A percentile compares a stretch with the other conserved stretches of the same genome.
These are phyloP conservation scores for Trichoderma virens DNA, from an alignment of 495 filamentous ascomycete species.

Conservation along the genomic window DNA sequence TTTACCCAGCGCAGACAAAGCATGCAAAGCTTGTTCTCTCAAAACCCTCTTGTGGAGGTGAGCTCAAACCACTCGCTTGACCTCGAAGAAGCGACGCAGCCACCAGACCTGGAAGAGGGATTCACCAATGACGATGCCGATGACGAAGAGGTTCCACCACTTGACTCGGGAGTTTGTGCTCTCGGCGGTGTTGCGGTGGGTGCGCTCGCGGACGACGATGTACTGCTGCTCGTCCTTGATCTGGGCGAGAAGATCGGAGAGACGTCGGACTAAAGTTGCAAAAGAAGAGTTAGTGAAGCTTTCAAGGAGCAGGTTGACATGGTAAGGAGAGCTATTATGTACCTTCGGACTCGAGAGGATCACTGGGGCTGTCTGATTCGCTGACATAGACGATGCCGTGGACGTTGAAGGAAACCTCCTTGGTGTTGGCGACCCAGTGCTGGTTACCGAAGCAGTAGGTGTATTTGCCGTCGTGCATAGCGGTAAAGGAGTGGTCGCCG, in stretches of 20 bases:
- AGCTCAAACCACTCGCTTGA: slow-evolving; percentile 36
- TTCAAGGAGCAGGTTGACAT: slow-evolving; percentile 13
- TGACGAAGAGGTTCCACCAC: slow-evolving; percentile 99
- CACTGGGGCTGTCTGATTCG: slow-evolving; percentile 71
- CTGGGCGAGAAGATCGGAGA: slow-evolving; percentile 79
- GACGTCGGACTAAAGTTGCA: slow-evolving; percentile 58
- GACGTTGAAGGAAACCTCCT: slow-evolving; percentile 98
- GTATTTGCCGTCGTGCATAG: slow-evolving; percentile 77
- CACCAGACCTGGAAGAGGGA: slow-evolving; percentile 99
- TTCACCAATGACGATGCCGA: slow-evolving; percentile 81
- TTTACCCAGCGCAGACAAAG: background rate
- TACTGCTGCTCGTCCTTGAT: slow-evolving; percentile 97
- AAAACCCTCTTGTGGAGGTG: background rate
- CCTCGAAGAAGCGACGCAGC: slow-evolving; percentile 98
- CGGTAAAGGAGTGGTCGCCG: slow-evolving; percentile 89
- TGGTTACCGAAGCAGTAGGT: slow-evolving; percentile 99
- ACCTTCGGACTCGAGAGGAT: slow-evolving; percentile 89
- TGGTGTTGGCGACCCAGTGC: slow-evolving; percentile 81
- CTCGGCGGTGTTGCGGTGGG: slow-evolving; percentile 96
- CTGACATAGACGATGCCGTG: slow-evolving; percentile 97
- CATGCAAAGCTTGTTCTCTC: background rate
- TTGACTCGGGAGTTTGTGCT: slow-evolving; percentile 96
- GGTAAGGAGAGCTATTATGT: slow-evolving; percentile 14
- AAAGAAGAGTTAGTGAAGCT: background rate
- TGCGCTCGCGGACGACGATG: slow-evolving; percentile 89